Percentiles rank a stretch among this genome's conserved stretches.
These are phyloP conservation scores for Ogataea corticis DNA, from an alignment of 805 yeast species.

Conservation along the genomic window DNA sequence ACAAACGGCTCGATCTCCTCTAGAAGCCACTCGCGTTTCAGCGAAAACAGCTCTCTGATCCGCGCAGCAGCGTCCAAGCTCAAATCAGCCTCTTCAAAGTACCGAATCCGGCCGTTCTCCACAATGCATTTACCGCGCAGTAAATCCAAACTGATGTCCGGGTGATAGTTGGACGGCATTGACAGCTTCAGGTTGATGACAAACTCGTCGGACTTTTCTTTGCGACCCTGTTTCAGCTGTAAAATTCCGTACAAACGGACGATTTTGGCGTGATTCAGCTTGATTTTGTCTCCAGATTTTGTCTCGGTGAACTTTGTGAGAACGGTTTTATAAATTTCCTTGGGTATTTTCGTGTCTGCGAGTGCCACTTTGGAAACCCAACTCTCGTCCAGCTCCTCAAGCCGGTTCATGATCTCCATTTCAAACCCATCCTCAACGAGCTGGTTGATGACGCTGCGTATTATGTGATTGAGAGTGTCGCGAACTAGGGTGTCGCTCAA, in stretches of 20 bases:
- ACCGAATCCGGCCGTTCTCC: constrained; percentile 45
- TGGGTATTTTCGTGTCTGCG: constrained; percentile 6
- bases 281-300: constrained; percentile 15
- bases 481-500: constrained; percentile 15
- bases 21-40: constrained; percentile 62
- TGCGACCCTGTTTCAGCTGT: constrained; percentile 11
- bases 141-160: constrained; percentile 54
- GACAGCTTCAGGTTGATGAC: constrained; percentile 61
- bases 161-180: constrained; percentile 55
- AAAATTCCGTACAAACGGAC: constrained; percentile 21
- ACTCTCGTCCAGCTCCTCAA: constrained; percentile 5
- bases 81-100: constrained; percentile 49
- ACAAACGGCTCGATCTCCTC: constrained; percentile 65
- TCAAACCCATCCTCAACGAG: constrained; percentile 15
- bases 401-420: constrained; percentile 11
- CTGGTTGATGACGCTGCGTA: constrained; percentile 10
- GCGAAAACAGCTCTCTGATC: constrained; percentile 50
- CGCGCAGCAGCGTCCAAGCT: constrained; percentile 50
- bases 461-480: constrained; percentile 13
- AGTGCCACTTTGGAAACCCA: constrained; percentile 2
- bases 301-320: constrained; percentile 11
- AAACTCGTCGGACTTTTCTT: constrained; percentile 47
- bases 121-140: constrained; percentile 32
- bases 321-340: constrained; percentile 12
- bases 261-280: constrained; percentile 17